A percentile compares a stretch with the other conserved stretches of the same genome.
Evolutionary conservation across 345 rosid species (phyloP).

Genomic region (Linum usitatissimum): DNA sequence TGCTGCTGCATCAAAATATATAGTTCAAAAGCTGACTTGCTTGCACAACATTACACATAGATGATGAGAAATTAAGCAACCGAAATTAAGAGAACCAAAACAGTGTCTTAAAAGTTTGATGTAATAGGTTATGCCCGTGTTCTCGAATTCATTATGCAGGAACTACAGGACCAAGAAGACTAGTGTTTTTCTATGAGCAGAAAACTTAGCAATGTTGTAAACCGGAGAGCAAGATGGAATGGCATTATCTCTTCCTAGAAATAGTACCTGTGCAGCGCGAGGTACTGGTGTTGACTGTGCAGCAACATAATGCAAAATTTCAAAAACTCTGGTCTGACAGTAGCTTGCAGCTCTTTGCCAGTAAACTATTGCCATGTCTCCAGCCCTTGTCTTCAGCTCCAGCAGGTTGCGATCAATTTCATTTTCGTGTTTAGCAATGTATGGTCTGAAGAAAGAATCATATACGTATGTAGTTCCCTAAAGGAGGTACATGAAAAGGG

Average conservation of each 20-base stretch:
- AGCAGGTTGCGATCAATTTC: constrained; percentile 48
- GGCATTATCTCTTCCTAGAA: neutral
- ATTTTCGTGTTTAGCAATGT: constrained; percentile 47
- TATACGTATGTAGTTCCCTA: constrained; percentile 59
- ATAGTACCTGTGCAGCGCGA: constrained; percentile 35
- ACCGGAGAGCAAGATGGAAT: neutral
- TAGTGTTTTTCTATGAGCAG: neutral
- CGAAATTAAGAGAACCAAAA: too few relatives aligned
- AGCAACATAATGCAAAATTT: constrained; percentile 40
- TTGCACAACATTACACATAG: neutral
- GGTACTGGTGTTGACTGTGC: constrained; percentile 37
- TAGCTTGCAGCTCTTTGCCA: constrained; percentile 57
- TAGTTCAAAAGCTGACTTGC: neutral
- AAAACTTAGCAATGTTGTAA: neutral
- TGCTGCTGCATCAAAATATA: constrained; percentile 4
- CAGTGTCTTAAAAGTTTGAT: too few relatives aligned
- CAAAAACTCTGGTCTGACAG: constrained; percentile 40
- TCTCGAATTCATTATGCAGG: too few relatives aligned
- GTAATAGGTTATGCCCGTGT: too few relatives aligned
- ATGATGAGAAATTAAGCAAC: neutral
- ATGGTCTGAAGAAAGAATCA: constrained; percentile 39
- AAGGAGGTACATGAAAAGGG: neutral
- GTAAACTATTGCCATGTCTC: constrained; percentile 30
- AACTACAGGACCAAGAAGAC: too few relatives aligned
- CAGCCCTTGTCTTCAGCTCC: constrained; percentile 45